Percentiles rank a stretch among this genome's conserved stretches.
phyloP scores from a whole-genome alignment of 805 yeast species.

The Metschnikowia borealis region DNA sequence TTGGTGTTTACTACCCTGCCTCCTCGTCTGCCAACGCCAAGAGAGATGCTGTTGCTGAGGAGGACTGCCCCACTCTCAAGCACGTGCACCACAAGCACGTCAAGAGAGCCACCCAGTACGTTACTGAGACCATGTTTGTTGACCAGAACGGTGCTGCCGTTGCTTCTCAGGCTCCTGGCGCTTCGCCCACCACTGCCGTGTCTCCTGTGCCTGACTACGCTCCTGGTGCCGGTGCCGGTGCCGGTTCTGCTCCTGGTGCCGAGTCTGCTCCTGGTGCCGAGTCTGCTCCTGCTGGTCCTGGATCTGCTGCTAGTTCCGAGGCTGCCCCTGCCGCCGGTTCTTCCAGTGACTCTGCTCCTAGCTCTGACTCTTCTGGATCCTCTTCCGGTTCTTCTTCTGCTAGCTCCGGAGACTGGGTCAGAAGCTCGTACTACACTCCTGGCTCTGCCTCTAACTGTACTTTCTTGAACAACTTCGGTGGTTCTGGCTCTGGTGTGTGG shows the following conservation, averaged over 20 bases:
- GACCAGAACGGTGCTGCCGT: conserved; percentile 52
- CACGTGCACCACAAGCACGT: conserved; percentile 44
- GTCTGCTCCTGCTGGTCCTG: conserved; percentile 1
- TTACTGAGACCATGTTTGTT: conserved; percentile 74
- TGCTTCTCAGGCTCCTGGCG: conserved; percentile 12
- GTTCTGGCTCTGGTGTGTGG: conserved; percentile 87
- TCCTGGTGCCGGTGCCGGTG: background rate
- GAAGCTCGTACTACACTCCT: conserved; percentile 64
- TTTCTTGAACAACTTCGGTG: conserved; percentile 88
- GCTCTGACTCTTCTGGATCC: conserved; percentile 23
- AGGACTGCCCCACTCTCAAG: conserved; percentile 43
- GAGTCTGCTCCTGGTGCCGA: conserved; percentile 1
- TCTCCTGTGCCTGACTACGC: background rate
- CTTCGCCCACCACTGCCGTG: conserved; percentile 6
- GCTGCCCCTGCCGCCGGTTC: conserved; percentile 17
- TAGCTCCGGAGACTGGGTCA: conserved; percentile 49
- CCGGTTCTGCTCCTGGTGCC: background rate
- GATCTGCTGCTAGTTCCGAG: conserved; percentile 8
- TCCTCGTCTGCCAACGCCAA: conserved; percentile 36
- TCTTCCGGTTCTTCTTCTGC: conserved; percentile 32
- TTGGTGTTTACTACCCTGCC: conserved; percentile 83
- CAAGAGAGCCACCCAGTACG: conserved; percentile 63
- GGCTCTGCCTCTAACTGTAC: conserved; percentile 68
- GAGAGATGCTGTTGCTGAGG: conserved; percentile 36
- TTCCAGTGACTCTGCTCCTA: conserved; percentile 27